Base-by-base conservation (phyloP, 2,329 filamentous ascomycete genomes). In the Hysterium pulicare region DNA sequence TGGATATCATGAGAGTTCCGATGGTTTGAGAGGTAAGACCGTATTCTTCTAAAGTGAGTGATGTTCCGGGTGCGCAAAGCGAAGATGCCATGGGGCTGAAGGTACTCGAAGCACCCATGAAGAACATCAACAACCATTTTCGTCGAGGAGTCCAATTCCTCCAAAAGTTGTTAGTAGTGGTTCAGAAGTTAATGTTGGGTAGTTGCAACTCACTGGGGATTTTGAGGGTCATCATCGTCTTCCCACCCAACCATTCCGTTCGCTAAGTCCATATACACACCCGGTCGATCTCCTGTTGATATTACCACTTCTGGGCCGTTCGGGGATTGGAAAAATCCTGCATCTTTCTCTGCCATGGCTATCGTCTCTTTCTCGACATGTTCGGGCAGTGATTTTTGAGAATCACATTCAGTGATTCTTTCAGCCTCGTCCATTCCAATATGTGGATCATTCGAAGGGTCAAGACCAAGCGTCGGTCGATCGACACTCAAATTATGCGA, bases 61-160 rank as follows among this genome's bases (percentile, higher is more conserved):
- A 40, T 3, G 57, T 38, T 11, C 54, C 58, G 4, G 58, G 58
- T n/a, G 58, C 58, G n/a, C 57, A 48, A 35, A 60, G 53, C 8
- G 57, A 58, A 3, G 54, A 57, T 7, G 54, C 51, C 32, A 62
- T 53, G 3, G 58, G 58, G n/a, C 53, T 58, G 30, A 19, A 19
- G 16, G 33, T 61, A 1, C 53, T 57, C 42, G 56, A 59, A 11
- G 38, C 24, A 2, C 44, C 64, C 5, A 72, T 64, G 22, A 67
- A 62, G 38, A 68, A 49, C 4, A 69, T 71, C 0, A 64, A 62
- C 16, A 57, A 45, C 69, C 69, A 71, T 48, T 67, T 69, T 41
- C 58, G 55, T 30, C 54, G 55, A 34, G 52, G 55, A 4, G 50
- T 49, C 69, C 69, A 71, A 44, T 71, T 71, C 46, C 70, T 69